Evolutionary conservation across 768 basidiomycete species (phyloP), one percentile per base, ranked within the genome.

Genomic region (Podaxis rugospora): DNA sequence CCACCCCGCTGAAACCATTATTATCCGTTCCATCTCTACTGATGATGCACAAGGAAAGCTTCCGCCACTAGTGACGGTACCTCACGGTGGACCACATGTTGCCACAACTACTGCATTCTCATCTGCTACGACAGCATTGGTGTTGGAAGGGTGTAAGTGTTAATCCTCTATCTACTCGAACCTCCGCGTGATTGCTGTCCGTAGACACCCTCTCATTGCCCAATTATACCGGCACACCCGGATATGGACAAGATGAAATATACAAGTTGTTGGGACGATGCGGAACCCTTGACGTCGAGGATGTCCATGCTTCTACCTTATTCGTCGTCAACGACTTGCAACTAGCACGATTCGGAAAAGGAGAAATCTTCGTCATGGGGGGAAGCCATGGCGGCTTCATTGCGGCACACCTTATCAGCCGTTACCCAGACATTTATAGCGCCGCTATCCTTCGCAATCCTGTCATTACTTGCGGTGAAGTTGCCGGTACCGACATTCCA

Each of bases 361-460:
- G 82, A 5, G 82, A 80, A 62, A 80, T 84, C 54, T 76, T 88
- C 32, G 67, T 89, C 1, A 74, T 74, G 54, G 89, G 89, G 4
- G 89, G 89, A 42, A 87, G 84, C 50, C 90, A 92, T 62, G 88
- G 88, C 0, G 89, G 89, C 1, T 90, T 87, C 68, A 73, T 89
- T 13, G 63, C 79, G 0, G 80, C 78, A 0, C 86, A 88, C 65
- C 71, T 91, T 10, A 82, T 88, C 16, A 85, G 85, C 0, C 83
- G 83, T 61, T 80, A 78, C 65, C 88, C 89, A 0, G 76, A 80
- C 16, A 69, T 83, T 39, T 90, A 87, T 68, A 80, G 78, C 10
- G 88, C 86, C 0, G 84, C 84, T 0, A 80, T 83, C 25, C 67
- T 89, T 51, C 81, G 86, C 44, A 92, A 91, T 66, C 88, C 89